Conservation (phyloP, 331 rosid species). For the Acacia pycnantha region DNA sequence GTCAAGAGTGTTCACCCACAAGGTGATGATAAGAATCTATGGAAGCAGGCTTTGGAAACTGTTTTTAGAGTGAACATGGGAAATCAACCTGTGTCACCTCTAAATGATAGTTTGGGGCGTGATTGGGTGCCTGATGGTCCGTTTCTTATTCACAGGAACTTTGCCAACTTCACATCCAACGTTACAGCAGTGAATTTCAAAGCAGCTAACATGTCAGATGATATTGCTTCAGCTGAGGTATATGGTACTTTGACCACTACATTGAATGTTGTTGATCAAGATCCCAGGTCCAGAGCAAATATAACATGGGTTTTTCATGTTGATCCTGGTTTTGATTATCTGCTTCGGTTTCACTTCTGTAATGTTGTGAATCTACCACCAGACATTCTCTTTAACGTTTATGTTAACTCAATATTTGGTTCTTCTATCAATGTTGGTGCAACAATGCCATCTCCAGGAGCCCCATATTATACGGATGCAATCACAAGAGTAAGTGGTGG, state of each 20-base stretch:
- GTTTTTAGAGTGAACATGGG: constrained; percentile 72
- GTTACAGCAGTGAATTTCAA: constrained; percentile 38
- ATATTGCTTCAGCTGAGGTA: constrained; percentile 49
- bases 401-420: constrained; percentile 49
- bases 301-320: constrained; percentile 58
- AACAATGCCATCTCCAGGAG: constrained; percentile 37
- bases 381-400: constrained; percentile 40
- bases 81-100: constrained; percentile 37
- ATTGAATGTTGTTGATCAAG: constrained; percentile 13
- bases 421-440: constrained; percentile 33
- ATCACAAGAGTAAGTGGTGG: constrained; percentile 33
- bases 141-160: constrained; percentile 26
- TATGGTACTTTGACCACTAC: constrained; percentile 59
- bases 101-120: constrained; percentile 53
- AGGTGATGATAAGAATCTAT: constrained; percentile 25
- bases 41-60: constrained; percentile 54
- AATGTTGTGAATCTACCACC: constrained; percentile 32
- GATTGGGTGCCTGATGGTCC: constrained; percentile 54
- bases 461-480: constrained; percentile 56
- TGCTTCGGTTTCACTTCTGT: constrained; percentile 73
- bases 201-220: background rate
- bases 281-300: constrained; percentile 33
- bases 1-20: constrained; percentile 32
- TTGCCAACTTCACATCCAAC: constrained; percentile 38
- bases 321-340: constrained; percentile 59